Conservation (phyloP, 106 monocot species). For the Triglochin maritima region DNA sequence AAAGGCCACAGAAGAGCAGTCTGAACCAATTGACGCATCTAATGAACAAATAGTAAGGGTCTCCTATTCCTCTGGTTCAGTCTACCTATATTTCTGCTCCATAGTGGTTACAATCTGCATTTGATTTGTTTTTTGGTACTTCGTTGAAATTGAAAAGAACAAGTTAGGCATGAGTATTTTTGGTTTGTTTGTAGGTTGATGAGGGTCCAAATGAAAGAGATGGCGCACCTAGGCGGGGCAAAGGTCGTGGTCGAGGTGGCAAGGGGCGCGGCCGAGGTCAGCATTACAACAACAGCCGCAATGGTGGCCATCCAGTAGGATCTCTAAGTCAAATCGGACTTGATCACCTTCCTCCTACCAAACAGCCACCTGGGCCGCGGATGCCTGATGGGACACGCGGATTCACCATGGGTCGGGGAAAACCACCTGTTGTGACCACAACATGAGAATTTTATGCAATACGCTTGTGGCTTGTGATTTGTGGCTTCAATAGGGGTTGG, state of each 20-base stretch:
- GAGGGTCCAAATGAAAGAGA: conserved; percentile 31
- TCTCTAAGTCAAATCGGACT: conserved; percentile 15
- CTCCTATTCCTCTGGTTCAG: not conserved
- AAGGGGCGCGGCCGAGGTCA: conserved; percentile 42
- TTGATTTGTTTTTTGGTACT: not conserved
- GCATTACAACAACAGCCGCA: conserved; percentile 19
- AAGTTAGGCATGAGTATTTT: not conserved
- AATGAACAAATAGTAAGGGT: conserved; percentile 27
- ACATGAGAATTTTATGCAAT: not conserved
- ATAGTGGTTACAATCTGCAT: not conserved
- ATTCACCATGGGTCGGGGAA: conserved; percentile 62
- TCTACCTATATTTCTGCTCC: too few relatives aligned
- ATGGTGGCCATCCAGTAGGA: conserved; percentile 20
- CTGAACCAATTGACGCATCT: conserved; percentile 24
- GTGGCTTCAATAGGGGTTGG: too few relatives aligned
- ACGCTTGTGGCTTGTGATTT: not conserved
- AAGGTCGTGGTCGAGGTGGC: conserved; percentile 36
- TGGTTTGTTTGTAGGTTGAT: conserved; percentile 21
- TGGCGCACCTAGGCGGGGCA: conserved; percentile 25
- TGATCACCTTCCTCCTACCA: conserved; percentile 18
- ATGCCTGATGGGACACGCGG: conserved; percentile 79
- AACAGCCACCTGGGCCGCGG: conserved; percentile 59
- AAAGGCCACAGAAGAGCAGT: conserved; percentile 30
- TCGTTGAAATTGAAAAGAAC: not conserved
- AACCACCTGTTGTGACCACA: conserved; percentile 3